Conservation (phyloP, 108 stramenopile genomes). For the Epipyxis sp. region DNA sequence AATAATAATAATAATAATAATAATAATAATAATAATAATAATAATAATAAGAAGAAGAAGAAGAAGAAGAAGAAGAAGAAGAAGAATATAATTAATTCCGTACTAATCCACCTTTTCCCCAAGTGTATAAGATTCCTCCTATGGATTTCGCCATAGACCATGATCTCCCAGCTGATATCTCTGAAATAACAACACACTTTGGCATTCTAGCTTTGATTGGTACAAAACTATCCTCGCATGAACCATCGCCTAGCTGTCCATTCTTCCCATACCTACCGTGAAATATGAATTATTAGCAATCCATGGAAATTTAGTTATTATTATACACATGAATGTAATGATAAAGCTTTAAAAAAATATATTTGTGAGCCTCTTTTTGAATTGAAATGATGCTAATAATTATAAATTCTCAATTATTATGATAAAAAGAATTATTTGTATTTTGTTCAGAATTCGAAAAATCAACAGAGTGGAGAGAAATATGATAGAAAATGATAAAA, state of each 20-base stretch:
- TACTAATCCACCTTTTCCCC: conserved; percentile 17
- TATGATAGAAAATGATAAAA: too few species aligned
- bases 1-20: neutral
- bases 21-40: neutral
- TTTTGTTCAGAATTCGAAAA: too few species aligned
- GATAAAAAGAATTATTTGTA: too few species aligned
- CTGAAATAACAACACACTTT: neutral
- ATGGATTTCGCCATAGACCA: conserved; percentile 16
- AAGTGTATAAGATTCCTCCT: neutral
- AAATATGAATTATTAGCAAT: neutral
- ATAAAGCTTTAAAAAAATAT: too few species aligned
- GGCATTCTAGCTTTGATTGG: neutral
- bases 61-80: neutral
- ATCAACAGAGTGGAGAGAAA: too few species aligned
- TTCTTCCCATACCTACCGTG: conserved; percentile 11
- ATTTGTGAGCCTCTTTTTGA: too few species aligned
- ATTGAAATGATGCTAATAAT: too few species aligned
- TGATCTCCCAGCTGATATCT: conserved; percentile 23
- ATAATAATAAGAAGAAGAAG: neutral
- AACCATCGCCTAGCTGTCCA: conserved; percentile 21
- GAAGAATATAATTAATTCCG: neutral
- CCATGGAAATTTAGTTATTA: too few species aligned
- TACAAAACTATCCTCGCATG: neutral
- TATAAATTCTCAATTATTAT: too few species aligned
- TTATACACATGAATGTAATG: too few species aligned